Evolutionary conservation across 2,329 filamentous ascomycete genomes (phyloP).

Genomic region (Xylariaceae sp.): DNA sequence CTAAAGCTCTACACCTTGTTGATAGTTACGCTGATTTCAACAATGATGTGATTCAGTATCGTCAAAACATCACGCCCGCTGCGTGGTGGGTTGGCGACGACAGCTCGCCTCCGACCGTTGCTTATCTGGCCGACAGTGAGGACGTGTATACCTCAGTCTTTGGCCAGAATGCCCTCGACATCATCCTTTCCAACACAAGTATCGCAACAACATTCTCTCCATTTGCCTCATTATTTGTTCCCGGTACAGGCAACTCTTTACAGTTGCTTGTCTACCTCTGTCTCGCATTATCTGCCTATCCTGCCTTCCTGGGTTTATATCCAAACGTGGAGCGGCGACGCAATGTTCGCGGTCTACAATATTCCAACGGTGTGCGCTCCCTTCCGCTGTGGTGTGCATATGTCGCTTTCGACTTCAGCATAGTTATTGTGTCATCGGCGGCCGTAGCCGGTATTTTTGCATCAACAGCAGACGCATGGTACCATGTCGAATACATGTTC

Average conservation of each 20-base stretch:
- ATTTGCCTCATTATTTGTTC: slow-evolving; percentile 73
- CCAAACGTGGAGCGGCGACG: slow-evolving; percentile 78
- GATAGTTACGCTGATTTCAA: slow-evolving; percentile 68
- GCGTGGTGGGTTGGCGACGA: slow-evolving; percentile 73
- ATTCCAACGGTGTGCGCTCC: slow-evolving; percentile 84
- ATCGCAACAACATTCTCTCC: slow-evolving; percentile 71
- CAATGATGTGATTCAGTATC: slow-evolving; percentile 59
- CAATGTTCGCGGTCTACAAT: slow-evolving; percentile 81
- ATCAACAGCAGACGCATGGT: slow-evolving; percentile 66
- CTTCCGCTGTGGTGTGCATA: slow-evolving; percentile 85
- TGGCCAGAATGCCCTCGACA: slow-evolving; percentile 64
- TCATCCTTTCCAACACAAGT: slow-evolving; percentile 63
- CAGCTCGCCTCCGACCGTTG: slow-evolving; percentile 60
- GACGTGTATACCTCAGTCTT: slow-evolving; percentile 56
- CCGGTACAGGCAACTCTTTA: slow-evolving; percentile 67
- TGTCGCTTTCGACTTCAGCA: slow-evolving; percentile 72
- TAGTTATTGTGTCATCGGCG: slow-evolving; percentile 66
- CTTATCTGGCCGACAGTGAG: slow-evolving; percentile 65
- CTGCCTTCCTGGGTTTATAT: slow-evolving; percentile 85
- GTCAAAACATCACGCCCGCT: slow-evolving; percentile 69
- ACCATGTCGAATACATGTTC: slow-evolving; percentile 77
- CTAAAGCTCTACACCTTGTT: slow-evolving; percentile 49
- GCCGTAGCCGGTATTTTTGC: slow-evolving; percentile 69
- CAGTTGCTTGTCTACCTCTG: slow-evolving; percentile 81
- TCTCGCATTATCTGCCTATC: slow-evolving; percentile 73